Conservation (phyloP, 1,284 basidiomycete species). For the Cutaneotrichosporon mucoides region DNA sequence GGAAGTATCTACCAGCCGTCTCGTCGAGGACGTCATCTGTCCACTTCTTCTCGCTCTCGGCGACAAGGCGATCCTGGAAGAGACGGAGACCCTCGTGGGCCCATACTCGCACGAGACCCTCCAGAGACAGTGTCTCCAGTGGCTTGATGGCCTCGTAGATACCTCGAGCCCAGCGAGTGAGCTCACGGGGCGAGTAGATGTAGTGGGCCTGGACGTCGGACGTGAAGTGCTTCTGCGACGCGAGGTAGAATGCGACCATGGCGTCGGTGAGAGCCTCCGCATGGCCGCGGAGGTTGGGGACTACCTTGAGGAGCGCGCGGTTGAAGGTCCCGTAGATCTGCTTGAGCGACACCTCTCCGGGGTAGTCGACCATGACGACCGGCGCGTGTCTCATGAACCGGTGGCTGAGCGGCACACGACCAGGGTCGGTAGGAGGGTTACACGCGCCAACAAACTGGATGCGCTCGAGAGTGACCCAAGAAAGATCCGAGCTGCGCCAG, state of each 20-base stretch:
- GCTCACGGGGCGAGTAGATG: constrained; percentile 97
- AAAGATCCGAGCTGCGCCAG: constrained; percentile 90
- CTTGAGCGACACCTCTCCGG: constrained; percentile 91
- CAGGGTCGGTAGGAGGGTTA: constrained; percentile 99
- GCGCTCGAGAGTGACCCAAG: constrained; percentile 95
- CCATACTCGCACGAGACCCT: constrained; percentile 96
- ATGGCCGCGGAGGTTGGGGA: constrained; percentile 88
- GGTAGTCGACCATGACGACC: constrained; percentile 99
- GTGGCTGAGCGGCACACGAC: constrained; percentile 94
- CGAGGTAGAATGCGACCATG: constrained; percentile 95
- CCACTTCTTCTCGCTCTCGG: constrained; percentile 86
- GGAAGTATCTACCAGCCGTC: constrained; percentile 85
- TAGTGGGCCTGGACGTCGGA: constrained; percentile 97
- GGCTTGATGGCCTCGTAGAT: constrained; percentile 95
- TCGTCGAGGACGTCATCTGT: constrained; percentile 88
- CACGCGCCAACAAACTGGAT: constrained; percentile 99
- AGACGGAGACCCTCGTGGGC: constrained; percentile 95
- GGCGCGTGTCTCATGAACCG: constrained; percentile 97
- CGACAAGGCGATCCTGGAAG: constrained; percentile 95
- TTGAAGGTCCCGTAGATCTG: constrained; percentile 99
- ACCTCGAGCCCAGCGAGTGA: constrained; percentile 96
- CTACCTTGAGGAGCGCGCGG: constrained; percentile 89
- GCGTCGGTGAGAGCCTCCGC: constrained; percentile 93
- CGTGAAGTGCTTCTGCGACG: constrained; percentile 91
- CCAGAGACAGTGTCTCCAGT: constrained; percentile 81